Conservation (phyloP, 345 rosid species). For the Atalantia buxifolia region DNA sequence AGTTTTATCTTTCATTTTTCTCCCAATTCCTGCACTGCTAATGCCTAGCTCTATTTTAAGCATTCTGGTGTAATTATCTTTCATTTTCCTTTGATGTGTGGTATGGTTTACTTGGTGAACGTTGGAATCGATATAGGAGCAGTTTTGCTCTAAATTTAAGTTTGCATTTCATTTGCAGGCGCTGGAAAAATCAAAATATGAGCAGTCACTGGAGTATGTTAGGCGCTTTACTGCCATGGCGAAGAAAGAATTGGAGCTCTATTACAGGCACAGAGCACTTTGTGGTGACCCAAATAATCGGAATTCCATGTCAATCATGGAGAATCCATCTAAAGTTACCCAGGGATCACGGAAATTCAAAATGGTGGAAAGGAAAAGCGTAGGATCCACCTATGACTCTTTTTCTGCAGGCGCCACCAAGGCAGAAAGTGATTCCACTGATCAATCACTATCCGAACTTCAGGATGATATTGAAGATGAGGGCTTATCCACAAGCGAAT, state of each 20-base stretch:
- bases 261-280: slow-evolving; percentile 65
- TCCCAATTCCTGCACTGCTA: background rate
- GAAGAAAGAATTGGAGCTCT: slow-evolving; percentile 79
- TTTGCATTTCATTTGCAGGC: slow-evolving; percentile 44
- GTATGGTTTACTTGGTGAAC: background rate
- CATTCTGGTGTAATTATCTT: background rate
- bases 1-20: background rate
- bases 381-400: background rate
- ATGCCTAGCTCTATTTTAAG: background rate
- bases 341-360: slow-evolving; percentile 25
- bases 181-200: slow-evolving; percentile 74
- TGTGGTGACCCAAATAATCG: slow-evolving; percentile 60
- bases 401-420: slow-evolving; percentile 24
- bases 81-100: background rate
- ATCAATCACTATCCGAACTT: slow-evolving; percentile 25
- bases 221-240: slow-evolving; percentile 65
- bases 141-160: background rate
- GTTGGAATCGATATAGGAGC: background rate
- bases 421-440: slow-evolving; percentile 21
- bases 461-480: slow-evolving; percentile 29
- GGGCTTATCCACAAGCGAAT: slow-evolving; percentile 21
- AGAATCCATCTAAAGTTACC: slow-evolving; percentile 22
- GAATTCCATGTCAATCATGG: slow-evolving; percentile 52
- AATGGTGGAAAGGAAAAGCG: slow-evolving; percentile 14
- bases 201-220: slow-evolving; percentile 82